Conservation (phyloP, 805 yeast genomes). For the Yamadazyma kitorensis region DNA sequence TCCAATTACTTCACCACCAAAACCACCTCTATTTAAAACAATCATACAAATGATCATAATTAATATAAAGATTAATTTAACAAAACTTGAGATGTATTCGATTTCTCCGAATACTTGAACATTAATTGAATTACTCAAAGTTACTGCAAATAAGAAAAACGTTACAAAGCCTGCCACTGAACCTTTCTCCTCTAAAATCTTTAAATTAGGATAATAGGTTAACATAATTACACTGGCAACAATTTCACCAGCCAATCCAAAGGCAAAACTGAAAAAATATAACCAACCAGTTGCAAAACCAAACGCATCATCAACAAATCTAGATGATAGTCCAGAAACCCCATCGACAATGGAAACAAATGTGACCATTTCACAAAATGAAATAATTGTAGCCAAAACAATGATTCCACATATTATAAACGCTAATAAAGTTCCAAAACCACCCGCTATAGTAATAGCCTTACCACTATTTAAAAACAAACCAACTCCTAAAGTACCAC, state of each 20-base stretch:
- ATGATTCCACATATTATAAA: slow-evolving; percentile 61
- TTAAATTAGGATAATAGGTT: slow-evolving; percentile 57
- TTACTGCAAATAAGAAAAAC: slow-evolving; percentile 47
- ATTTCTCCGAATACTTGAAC: slow-evolving; percentile 74
- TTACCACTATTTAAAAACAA: slow-evolving; percentile 67
- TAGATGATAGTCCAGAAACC: slow-evolving; percentile 67
- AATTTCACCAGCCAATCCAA: slow-evolving; percentile 76
- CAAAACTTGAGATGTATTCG: slow-evolving; percentile 59
- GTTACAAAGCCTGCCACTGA: slow-evolving; percentile 63
- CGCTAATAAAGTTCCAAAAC: slow-evolving; percentile 70
- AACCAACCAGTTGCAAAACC: slow-evolving; percentile 73
- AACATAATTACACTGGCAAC: slow-evolving; percentile 79
- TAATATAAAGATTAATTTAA: slow-evolving; percentile 54
- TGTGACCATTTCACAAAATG: slow-evolving; percentile 81
- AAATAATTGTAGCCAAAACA: slow-evolving; percentile 65
- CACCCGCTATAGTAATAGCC: slow-evolving; percentile 72
- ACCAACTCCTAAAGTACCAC: slow-evolving; percentile 81
- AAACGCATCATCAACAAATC: slow-evolving; percentile 76
- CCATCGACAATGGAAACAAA: slow-evolving; percentile 78
- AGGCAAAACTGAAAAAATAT: slow-evolving; percentile 69
- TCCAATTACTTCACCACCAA: slow-evolving; percentile 49
- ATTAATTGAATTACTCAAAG: slow-evolving; percentile 57
- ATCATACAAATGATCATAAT: slow-evolving; percentile 61
- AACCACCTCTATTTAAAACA: slow-evolving; percentile 59
- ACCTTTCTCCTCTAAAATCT: slow-evolving; percentile 46